Conservation (phyloP, 345 rosid genomes). For the Anacardium occidentale region DNA sequence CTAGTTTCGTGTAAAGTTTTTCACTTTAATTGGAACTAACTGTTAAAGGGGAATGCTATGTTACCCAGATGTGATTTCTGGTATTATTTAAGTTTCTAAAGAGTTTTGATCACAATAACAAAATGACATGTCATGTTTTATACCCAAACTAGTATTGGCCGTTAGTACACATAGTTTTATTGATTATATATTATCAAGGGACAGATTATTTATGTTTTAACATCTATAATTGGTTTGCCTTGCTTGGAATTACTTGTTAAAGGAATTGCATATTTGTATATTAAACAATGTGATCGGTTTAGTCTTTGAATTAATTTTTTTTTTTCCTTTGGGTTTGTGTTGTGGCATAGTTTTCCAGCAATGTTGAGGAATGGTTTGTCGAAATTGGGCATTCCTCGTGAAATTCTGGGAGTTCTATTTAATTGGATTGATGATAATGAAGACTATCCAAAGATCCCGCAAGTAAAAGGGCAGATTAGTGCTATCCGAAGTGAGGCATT, state of each 20-base stretch:
- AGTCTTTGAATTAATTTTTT: neutral
- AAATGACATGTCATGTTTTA: too few relatives aligned
- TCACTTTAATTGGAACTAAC: too few relatives aligned
- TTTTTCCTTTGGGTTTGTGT: conserved; percentile 4
- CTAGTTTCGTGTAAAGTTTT: too few relatives aligned
- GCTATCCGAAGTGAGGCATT: conserved; percentile 84
- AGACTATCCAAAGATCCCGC: conserved; percentile 70
- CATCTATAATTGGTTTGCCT: neutral
- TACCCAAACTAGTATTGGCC: too few relatives aligned
- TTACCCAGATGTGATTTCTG: too few relatives aligned
- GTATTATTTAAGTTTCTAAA: too few relatives aligned
- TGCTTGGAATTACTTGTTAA: neutral
- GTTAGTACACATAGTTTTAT: too few relatives aligned
- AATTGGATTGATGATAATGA: conserved; percentile 45
- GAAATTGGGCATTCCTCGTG: conserved; percentile 62
- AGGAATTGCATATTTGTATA: neutral
- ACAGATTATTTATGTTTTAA: too few relatives aligned
- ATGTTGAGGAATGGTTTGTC: conserved; percentile 64
- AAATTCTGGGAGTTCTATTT: conserved; percentile 54
- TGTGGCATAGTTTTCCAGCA: conserved; percentile 50
- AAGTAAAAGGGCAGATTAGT: conserved; percentile 64
- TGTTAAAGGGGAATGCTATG: too few relatives aligned
- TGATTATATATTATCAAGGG: too few relatives aligned
- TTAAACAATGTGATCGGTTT: neutral
- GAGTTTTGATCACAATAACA: too few relatives aligned